phyloP scores from a whole-genome alignment of 2,329 filamentous ascomycete species.

The Ascochyta koolunga region DNA sequence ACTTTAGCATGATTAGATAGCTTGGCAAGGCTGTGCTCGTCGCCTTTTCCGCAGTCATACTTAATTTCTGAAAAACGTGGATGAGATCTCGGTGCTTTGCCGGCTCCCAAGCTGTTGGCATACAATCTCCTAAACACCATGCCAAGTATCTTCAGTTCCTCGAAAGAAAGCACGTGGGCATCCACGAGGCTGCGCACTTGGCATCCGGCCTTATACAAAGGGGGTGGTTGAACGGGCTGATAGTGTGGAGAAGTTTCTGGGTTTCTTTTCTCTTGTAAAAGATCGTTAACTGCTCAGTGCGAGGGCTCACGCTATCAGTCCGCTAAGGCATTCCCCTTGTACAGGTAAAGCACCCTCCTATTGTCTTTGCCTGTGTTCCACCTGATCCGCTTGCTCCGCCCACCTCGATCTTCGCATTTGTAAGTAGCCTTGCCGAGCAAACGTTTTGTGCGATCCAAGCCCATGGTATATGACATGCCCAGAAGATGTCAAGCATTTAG shows the following conservation, averaged over 20 bases:
- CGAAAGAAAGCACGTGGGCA: not conserved
- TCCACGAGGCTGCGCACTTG: constrained; percentile 1
- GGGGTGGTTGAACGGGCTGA: too few species aligned
- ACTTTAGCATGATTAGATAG: not conserved
- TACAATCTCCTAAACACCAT: constrained; percentile 15
- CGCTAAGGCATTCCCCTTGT: too few species aligned
- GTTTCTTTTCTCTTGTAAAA: too few species aligned
- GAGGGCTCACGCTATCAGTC: too few species aligned
- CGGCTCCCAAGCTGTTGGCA: constrained; percentile 6
- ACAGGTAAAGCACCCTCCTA: too few species aligned
- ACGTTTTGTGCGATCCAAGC: not conserved
- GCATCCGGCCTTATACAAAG: constrained; percentile 20
- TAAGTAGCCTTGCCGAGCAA: not conserved
- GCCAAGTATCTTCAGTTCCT: constrained; percentile 7
- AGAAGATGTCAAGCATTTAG: not conserved
- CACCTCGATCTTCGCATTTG: not conserved
- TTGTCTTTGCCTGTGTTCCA: too few species aligned
- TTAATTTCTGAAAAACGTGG: not conserved
- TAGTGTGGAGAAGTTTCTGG: too few species aligned
- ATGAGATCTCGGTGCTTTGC: constrained; percentile 9
- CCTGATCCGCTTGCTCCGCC: not conserved
- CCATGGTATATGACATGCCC: not conserved
- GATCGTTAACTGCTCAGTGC: too few species aligned
- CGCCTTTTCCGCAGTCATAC: not conserved
- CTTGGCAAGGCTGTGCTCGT: constrained; percentile 7